These are phyloP conservation scores for Rehmannia glutinosa DNA, from an alignment of 257 asterid species.

Conservation along the genomic window DNA sequence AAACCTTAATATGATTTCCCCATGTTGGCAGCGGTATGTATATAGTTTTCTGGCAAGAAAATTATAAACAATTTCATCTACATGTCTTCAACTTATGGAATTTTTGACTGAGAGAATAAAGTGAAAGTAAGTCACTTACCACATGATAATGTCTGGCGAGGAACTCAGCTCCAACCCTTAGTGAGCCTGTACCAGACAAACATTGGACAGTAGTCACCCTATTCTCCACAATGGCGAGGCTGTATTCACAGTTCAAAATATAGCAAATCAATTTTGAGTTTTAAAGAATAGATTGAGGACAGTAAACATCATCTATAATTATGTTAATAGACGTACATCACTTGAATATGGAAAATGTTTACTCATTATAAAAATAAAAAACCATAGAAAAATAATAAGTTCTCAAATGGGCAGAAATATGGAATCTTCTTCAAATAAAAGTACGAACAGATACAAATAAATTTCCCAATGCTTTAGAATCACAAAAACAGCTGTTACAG, in stretches of 20 bases:
- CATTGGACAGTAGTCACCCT: slow-evolving; percentile 72
- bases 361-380: too few species aligned
- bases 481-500: too few species aligned
- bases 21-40: slow-evolving; percentile 84
- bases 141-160: slow-evolving; percentile 71
- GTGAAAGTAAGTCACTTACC: slow-evolving; percentile 27
- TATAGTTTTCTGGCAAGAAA: slow-evolving; percentile 61
- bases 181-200: slow-evolving; percentile 87
- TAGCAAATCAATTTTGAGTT: neutral
- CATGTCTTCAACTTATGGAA: neutral
- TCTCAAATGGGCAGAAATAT: too few species aligned
- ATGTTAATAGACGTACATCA: too few species aligned
- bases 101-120: neutral
- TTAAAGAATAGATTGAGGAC: neutral
- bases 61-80: neutral
- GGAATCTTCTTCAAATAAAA: too few species aligned
- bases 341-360: too few species aligned
- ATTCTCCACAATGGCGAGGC: slow-evolving; percentile 67
- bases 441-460: too few species aligned
- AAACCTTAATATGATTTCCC: slow-evolving; percentile 87
- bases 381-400: too few species aligned
- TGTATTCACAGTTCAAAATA: slow-evolving; percentile 22
- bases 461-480: too few species aligned
- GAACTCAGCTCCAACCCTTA: slow-evolving; percentile 85
- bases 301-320: neutral